A percentile compares a stretch with the other conserved stretches of the same genome.
These are phyloP conservation scores for Entophlyctis luteolus DNA, from an alignment of 192 early-diverging fungal species.

Conservation along the genomic window DNA sequence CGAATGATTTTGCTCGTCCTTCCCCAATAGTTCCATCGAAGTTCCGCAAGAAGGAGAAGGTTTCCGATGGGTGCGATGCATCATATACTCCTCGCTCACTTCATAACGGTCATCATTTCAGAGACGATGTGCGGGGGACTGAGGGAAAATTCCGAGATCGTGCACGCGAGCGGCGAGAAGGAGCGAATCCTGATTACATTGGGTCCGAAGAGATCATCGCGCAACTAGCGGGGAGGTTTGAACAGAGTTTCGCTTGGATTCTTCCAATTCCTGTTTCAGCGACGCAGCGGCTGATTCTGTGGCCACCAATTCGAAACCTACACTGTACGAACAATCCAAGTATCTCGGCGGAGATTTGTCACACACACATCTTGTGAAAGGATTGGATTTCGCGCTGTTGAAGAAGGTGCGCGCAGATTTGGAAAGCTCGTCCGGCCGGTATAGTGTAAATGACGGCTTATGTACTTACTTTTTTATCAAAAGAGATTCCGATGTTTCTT, in stretches of 20 bases:
- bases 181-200: slow-evolving; percentile 60
- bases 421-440: slow-evolving; percentile 15
- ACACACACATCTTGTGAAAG: slow-evolving; percentile 91
- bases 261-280: background rate
- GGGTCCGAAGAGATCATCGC: slow-evolving; percentile 62
- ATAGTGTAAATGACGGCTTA: slow-evolving; percentile 13
- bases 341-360: slow-evolving; percentile 81
- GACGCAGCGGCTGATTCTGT: background rate
- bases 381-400: slow-evolving; percentile 81
- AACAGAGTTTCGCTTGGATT: background rate
- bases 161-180: slow-evolving; percentile 82
- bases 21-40: slow-evolving; percentile 35
- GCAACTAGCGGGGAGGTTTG: slow-evolving; percentile 28
- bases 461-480: background rate
- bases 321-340: slow-evolving; percentile 69
- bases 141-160: slow-evolving; percentile 92
- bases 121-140: no score
- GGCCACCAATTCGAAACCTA: background rate
- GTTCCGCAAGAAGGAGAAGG: slow-evolving; percentile 41
- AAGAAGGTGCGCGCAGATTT: slow-evolving; percentile 59
- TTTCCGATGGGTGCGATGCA: no score
- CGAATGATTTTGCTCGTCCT: slow-evolving; percentile 28
- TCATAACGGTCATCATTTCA: background rate
- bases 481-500: slow-evolving; percentile 17
- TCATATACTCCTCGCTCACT: slow-evolving; percentile 3